Percentiles rank a stretch among this genome's conserved stretches.
phyloP scores from a whole-genome alignment of 1,139 yeast genomes.

The Saccharomyces hybrid region DNA sequence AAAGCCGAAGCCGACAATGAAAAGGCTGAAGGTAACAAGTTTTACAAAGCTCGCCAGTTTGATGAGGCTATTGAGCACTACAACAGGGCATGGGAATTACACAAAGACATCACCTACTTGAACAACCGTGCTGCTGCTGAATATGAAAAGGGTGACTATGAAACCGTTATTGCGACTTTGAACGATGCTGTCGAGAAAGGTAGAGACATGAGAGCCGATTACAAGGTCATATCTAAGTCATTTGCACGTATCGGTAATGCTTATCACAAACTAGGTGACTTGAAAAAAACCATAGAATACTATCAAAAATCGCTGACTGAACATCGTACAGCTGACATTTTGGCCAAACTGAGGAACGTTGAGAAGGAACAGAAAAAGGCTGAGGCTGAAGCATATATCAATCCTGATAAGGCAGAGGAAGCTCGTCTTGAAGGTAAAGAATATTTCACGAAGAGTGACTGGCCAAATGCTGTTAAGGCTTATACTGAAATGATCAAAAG shows the following conservation, averaged over 20 bases:
- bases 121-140: slow-evolving; percentile 98
- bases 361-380: slow-evolving; percentile 77
- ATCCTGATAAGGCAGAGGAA: slow-evolving; percentile 90
- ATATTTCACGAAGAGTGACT: slow-evolving; percentile 79
- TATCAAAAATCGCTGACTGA: slow-evolving; percentile 93
- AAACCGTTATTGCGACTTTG: slow-evolving; percentile 75
- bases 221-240: slow-evolving; percentile 84
- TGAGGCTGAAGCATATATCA: slow-evolving; percentile 71
- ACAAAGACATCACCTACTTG: slow-evolving; percentile 83
- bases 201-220: slow-evolving; percentile 84
- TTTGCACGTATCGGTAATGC: slow-evolving; percentile 85
- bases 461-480: slow-evolving; percentile 95
- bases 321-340: slow-evolving; percentile 92
- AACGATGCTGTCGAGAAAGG: slow-evolving; percentile 80
- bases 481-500: slow-evolving; percentile 94
- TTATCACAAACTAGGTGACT: slow-evolving; percentile 68
- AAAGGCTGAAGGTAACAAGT: slow-evolving; percentile 78
- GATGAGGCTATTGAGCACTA: slow-evolving; percentile 88
- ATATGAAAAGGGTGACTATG: slow-evolving; percentile 89
- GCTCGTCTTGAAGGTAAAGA: slow-evolving; percentile 93
- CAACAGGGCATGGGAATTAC: slow-evolving; percentile 76
- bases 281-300: slow-evolving; percentile 62
- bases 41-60: slow-evolving; percentile 81
- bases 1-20: slow-evolving; percentile 64
- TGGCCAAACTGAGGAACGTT: slow-evolving; percentile 77